A percentile compares a stretch with the other conserved stretches of the same genome.
Evolutionary conservation across 2,329 filamentous ascomycete genomes (phyloP).

Genomic region (Ophiostoma himal-ulmi): DNA sequence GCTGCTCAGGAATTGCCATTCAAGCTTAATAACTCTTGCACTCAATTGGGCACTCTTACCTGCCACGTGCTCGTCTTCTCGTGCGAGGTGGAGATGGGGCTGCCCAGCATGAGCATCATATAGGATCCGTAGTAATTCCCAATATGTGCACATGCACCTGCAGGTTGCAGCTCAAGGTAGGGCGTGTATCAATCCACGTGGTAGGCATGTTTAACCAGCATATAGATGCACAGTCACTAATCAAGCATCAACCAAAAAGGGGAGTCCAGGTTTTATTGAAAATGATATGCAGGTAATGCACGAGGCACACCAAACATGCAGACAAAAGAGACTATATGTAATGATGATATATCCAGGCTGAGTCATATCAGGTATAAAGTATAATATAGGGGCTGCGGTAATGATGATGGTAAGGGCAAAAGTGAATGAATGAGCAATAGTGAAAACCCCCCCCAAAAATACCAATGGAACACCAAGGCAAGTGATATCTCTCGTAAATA

Average conservation of each 20-base stretch:
- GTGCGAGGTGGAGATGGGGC: too few species aligned
- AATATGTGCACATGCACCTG: neutral
- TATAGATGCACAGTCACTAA: neutral
- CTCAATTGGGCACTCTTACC: too few species aligned
- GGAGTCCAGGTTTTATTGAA: neutral
- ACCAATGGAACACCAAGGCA: neutral
- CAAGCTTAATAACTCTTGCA: neutral
- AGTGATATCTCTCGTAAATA: neutral
- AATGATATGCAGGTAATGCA: neutral
- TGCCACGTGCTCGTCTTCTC: too few species aligned
- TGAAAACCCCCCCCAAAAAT: too few species aligned
- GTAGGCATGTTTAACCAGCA: neutral
- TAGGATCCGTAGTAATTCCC: too few species aligned
- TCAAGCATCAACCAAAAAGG: neutral
- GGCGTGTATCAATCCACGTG: neutral
- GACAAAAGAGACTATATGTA: neutral
- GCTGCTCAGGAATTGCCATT: too few species aligned
- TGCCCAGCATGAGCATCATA: too few species aligned
- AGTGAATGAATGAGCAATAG: neutral
- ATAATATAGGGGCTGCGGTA: neutral
- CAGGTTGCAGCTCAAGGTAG: neutral
- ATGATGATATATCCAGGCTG: neutral
- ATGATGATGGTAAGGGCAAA: neutral
- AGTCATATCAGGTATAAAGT: neutral
- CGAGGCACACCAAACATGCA: neutral